These are phyloP conservation scores for Suillus paluster DNA, from an alignment of 768 basidiomycete species.

Conservation along the genomic window DNA sequence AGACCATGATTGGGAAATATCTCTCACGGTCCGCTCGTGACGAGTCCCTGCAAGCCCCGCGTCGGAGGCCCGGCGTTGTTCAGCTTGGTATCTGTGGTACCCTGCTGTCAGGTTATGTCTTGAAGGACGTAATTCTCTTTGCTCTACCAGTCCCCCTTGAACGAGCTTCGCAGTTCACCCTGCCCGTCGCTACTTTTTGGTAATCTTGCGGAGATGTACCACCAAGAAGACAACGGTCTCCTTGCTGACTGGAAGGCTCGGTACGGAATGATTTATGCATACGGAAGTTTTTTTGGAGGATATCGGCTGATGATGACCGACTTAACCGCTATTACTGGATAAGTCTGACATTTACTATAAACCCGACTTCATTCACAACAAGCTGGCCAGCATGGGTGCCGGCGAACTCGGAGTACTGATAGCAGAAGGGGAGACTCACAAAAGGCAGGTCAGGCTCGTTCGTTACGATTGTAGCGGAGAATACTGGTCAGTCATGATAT, in stretches of 20 bases:
- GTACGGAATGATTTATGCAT: slow-evolving; percentile 56
- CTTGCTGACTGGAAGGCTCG: slow-evolving; percentile 47
- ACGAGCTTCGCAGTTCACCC: slow-evolving; percentile 50
- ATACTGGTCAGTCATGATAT: slow-evolving; percentile 47
- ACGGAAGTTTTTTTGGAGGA: slow-evolving; percentile 56
- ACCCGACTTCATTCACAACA: slow-evolving; percentile 58
- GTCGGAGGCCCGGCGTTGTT: too few relatives aligned
- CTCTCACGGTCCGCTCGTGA: neutral
- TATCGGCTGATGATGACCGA: slow-evolving; percentile 63
- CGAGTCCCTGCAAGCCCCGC: neutral
- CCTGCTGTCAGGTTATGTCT: slow-evolving; percentile 28
- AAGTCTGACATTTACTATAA: slow-evolving; percentile 64
- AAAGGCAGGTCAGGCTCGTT: slow-evolving; percentile 47
- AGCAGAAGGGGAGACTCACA: slow-evolving; percentile 60
- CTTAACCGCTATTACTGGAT: slow-evolving; percentile 59
- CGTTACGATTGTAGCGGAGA: slow-evolving; percentile 42
- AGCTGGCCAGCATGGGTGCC: slow-evolving; percentile 53
- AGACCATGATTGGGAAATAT: neutral
- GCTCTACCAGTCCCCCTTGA: slow-evolving; percentile 51
- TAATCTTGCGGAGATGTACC: slow-evolving; percentile 55
- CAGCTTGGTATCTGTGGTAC: slow-evolving; percentile 5
- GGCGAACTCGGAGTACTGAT: slow-evolving; percentile 55
- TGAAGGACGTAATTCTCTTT: slow-evolving; percentile 45
- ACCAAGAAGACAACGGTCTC: slow-evolving; percentile 61
- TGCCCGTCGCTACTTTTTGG: slow-evolving; percentile 54